Evolutionary conservation across 306 rosid genomes (phyloP).

Genomic region (Quercus variabilis): DNA sequence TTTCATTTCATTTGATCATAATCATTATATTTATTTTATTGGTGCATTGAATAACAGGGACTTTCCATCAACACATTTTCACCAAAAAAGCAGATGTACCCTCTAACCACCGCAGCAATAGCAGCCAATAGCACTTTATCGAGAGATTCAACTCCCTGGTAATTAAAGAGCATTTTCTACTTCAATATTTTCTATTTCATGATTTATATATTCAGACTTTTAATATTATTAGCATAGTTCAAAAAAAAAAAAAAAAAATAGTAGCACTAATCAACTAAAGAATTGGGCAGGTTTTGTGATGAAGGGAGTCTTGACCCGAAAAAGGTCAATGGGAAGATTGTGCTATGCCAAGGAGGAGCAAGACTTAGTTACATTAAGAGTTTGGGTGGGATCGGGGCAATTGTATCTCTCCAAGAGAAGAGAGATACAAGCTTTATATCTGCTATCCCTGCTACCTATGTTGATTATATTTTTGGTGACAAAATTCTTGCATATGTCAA

Average conservation of each 20-base stretch:
- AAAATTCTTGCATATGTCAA: constrained; percentile 50
- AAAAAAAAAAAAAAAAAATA: too few species aligned
- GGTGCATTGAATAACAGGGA: constrained; percentile 39
- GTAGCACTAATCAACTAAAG: not conserved
- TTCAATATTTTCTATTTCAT: not conserved
- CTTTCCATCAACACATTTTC: constrained; percentile 59
- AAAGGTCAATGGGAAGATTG: constrained; percentile 62
- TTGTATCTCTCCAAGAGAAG: constrained; percentile 25
- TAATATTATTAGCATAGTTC: too few species aligned
- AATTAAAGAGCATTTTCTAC: too few species aligned
- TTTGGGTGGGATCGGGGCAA: constrained; percentile 55
- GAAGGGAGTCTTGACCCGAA: constrained; percentile 34
- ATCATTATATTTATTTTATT: not conserved
- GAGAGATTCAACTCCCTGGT: constrained; percentile 42
- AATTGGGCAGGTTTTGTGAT: constrained; percentile 57
- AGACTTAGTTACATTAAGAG: constrained; percentile 32
- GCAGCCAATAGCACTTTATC: constrained; percentile 31
- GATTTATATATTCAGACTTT: not conserved
- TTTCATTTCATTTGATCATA: too few species aligned
- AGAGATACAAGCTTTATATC: constrained; percentile 31
- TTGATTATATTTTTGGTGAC: constrained; percentile 31
- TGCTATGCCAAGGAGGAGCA: constrained; percentile 44
- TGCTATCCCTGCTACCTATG: constrained; percentile 35
- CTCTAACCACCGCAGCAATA: constrained; percentile 52
- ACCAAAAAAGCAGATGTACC: constrained; percentile 48